A percentile compares a stretch with the other conserved stretches of the same genome.
phyloP scores from a whole-genome alignment of 192 early-diverging fungal species.

The Linnemannia zychae region DNA sequence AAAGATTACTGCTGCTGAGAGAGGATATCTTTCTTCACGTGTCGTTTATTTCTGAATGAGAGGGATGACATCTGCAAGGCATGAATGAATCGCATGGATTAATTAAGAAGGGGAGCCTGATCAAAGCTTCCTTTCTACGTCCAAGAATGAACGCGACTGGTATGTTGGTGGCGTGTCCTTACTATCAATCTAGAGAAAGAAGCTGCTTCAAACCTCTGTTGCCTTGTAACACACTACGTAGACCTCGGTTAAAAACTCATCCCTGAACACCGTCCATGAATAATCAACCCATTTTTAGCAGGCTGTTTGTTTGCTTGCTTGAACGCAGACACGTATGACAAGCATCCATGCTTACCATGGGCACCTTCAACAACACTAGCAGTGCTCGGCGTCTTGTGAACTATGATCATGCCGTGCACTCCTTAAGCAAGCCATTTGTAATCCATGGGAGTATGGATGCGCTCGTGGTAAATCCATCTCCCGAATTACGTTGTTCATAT shows the following conservation, averaged over 20 bases:
- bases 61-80: too few species aligned
- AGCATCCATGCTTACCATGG: too few species aligned
- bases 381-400: too few species aligned
- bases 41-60: too few species aligned
- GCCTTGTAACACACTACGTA: neutral
- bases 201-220: too few species aligned
- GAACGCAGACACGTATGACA: too few species aligned
- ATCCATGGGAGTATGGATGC: neutral
- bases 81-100: too few species aligned
- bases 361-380: too few species aligned
- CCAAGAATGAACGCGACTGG: too few species aligned
- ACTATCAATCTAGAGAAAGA: neutral
- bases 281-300: neutral
- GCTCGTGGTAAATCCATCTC: neutral
- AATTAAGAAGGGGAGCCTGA: too few species aligned
- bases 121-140: too few species aligned
- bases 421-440: neutral
- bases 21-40: neutral
- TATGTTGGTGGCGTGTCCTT: neutral
- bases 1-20: neutral
- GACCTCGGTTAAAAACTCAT: neutral
- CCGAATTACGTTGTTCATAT: neutral
- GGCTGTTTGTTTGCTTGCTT: too few species aligned
- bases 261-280: neutral
- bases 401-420: neutral